These are phyloP conservation scores for Populus trichocarpa DNA, from an alignment of 441 rosid genomes.

Conservation along the genomic window DNA sequence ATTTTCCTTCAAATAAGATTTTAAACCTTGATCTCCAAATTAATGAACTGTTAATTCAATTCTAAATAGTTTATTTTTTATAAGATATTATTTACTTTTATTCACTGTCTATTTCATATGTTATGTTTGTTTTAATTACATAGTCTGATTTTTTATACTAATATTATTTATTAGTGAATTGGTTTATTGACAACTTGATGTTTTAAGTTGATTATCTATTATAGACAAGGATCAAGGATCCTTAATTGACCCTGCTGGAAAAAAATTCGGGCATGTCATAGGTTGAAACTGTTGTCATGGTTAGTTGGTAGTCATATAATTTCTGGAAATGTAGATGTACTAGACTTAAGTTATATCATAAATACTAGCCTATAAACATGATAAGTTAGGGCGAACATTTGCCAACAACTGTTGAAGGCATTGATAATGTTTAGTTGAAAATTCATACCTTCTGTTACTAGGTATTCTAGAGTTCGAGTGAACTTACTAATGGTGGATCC, in stretches of 20 bases:
- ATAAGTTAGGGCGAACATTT: background rate
- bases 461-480: background rate
- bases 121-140: too few relatives aligned
- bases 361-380: background rate
- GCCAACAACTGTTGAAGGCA: background rate
- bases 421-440: background rate
- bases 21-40: too few relatives aligned
- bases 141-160: too few relatives aligned
- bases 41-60: too few relatives aligned
- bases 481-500: background rate
- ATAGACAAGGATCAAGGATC: too few relatives aligned
- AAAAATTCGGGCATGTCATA: background rate
- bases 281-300: background rate
- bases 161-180: too few relatives aligned
- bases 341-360: background rate
- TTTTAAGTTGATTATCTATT: too few relatives aligned
- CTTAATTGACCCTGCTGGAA: background rate
- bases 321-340: background rate
- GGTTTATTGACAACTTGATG: too few relatives aligned
- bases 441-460: background rate
- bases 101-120: too few relatives aligned
- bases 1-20: too few relatives aligned
- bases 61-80: too few relatives aligned
- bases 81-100: too few relatives aligned
- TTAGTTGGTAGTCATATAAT: background rate